Percentiles rank a stretch among this genome's conserved stretches.
Evolutionary conservation across 148 eudicot genomes (phyloP).

Genomic region (Rhododendron simsii): DNA sequence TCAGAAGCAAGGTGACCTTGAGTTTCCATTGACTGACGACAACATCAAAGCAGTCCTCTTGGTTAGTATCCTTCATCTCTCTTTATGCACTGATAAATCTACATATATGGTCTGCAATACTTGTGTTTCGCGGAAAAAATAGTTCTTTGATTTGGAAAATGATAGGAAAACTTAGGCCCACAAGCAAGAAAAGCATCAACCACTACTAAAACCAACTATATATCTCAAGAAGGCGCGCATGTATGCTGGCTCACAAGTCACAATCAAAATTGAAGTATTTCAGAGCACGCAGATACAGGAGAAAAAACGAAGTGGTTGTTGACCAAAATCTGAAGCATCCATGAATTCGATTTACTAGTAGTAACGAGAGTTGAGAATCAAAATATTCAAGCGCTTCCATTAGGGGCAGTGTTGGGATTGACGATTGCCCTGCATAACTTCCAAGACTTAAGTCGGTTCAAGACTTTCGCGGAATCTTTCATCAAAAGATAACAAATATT

Average conservation of each 20-base stretch:
- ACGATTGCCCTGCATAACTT: not conserved
- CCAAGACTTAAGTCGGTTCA: not conserved
- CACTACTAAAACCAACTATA: not conserved
- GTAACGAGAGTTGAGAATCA: not conserved
- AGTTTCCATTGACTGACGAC: constrained; percentile 1
- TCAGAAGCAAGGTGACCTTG: not conserved
- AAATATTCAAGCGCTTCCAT: not conserved
- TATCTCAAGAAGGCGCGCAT: not conserved
- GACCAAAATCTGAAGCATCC: not conserved
- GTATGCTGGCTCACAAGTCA: not conserved
- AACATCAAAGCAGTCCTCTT: constrained; percentile 31
- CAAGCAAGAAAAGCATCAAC: not conserved
- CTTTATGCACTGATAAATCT: not conserved
- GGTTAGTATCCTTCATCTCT: constrained; percentile 16
- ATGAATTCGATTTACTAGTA: not conserved
- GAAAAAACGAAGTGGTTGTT: not conserved
- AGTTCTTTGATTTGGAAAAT: not conserved
- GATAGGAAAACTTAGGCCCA: not conserved
- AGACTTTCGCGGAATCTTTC: not conserved
- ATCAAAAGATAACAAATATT: not conserved
- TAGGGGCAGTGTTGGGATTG: not conserved
- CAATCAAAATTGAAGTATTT: not conserved
- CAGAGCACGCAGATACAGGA: not conserved
- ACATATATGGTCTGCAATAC: not conserved
- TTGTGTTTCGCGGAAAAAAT: not conserved